phyloP scores from a whole-genome alignment of 345 rosid species.

The Euphorbia pulcherrima region DNA sequence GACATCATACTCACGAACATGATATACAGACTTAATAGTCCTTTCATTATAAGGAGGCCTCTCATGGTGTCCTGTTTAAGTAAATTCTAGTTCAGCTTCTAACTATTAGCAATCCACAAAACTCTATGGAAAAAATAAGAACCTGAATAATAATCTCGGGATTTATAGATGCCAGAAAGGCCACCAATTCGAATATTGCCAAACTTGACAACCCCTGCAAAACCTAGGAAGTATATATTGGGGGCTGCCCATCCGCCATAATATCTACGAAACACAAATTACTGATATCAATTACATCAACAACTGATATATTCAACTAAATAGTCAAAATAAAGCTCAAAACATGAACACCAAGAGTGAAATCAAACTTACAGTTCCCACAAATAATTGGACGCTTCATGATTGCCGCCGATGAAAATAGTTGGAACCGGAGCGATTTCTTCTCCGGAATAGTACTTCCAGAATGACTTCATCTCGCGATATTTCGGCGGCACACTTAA shows the following conservation, averaged over 20 bases:
- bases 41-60: conserved; percentile 70
- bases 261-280: conserved; percentile 43
- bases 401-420: conserved; percentile 92
- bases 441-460: conserved; percentile 86
- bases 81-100: conserved; percentile 2
- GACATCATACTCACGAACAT: conserved; percentile 90
- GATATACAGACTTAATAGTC: conserved; percentile 71
- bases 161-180: conserved; percentile 80
- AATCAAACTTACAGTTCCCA: conserved; percentile 69
- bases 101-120: not conserved
- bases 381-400: conserved; percentile 91
- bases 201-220: conserved; percentile 78
- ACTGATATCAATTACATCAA: conserved; percentile 6
- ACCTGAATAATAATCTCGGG: conserved; percentile 59
- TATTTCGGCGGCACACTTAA: conserved; percentile 68
- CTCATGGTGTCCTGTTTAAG: conserved; percentile 71
- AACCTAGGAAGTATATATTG: conserved; percentile 77
- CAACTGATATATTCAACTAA: not conserved
- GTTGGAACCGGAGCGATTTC: conserved; percentile 83
- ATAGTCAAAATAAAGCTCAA: not conserved
- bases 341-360: not conserved
- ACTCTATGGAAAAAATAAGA: conserved; percentile 6
- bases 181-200: conserved; percentile 87
- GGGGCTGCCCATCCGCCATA: conserved; percentile 97
- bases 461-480: conserved; percentile 79